Conservation (phyloP, 78 protist species). For the Dictyostelium firmibasis region DNA sequence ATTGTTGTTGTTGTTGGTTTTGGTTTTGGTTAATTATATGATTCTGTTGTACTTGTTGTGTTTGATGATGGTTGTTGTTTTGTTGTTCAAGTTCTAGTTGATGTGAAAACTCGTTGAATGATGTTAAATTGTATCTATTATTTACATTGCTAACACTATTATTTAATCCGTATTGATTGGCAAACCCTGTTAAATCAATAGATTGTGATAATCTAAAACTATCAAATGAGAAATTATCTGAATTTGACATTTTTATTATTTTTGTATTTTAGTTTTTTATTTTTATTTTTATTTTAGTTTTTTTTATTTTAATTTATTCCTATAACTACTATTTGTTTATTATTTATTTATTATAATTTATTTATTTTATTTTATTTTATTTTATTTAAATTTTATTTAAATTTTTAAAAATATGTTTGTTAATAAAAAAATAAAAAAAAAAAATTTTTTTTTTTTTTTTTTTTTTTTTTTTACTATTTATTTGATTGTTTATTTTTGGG, state of each 20-base stretch:
- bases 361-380: no score
- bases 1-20: neutral
- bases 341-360: no score
- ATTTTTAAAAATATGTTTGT: no score
- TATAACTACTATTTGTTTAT: no score
- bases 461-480: no score
- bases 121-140: slow-evolving; percentile 6
- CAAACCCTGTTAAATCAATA: slow-evolving; percentile 2
- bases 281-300: no score
- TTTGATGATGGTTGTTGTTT: no score
- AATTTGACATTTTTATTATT: neutral
- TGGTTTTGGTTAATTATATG: neutral
- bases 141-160: slow-evolving; percentile 19
- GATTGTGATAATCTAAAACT: slow-evolving; percentile 23
- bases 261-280: neutral
- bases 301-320: no score
- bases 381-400: no score
- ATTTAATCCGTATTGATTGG: neutral
- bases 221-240: slow-evolving; percentile 12
- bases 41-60: neutral
- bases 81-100: neutral
- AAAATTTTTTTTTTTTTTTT: no score
- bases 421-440: no score
- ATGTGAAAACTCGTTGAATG: slow-evolving; percentile 1
- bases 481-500: neutral